Percentiles rank a stretch among this genome's conserved stretches.
These are phyloP conservation scores for Pseudogymnoascus sp. DNA, from an alignment of 2,329 filamentous ascomycete genomes.

Conservation along the genomic window DNA sequence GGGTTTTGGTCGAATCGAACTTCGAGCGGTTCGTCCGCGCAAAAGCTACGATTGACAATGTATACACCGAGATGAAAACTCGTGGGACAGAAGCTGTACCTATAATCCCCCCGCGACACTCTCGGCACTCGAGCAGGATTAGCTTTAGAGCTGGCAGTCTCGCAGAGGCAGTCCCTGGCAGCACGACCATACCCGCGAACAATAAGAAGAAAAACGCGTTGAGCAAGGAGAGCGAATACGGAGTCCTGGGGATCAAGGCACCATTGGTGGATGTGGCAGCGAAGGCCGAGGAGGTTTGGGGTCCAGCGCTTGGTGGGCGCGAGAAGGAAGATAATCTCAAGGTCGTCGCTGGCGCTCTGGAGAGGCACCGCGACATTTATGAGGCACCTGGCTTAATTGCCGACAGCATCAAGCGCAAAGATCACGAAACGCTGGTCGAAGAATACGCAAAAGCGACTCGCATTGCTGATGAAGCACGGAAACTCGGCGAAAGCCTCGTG, in stretches of 20 bases:
- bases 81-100: slow-evolving; percentile 41
- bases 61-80: slow-evolving; percentile 95
- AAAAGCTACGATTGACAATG: slow-evolving; percentile 96
- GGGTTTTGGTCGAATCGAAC: slow-evolving; percentile 93
- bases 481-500: slow-evolving; percentile 50
- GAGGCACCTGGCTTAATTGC: slow-evolving; percentile 69
- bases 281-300: slow-evolving; percentile 97
- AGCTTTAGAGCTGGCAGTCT: slow-evolving; percentile 33
- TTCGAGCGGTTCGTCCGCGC: slow-evolving; percentile 97
- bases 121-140: slow-evolving; percentile 28
- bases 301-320: slow-evolving; percentile 79
- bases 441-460: slow-evolving; percentile 77
- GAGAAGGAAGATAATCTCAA: slow-evolving; percentile 87
- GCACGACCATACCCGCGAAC: slow-evolving; percentile 37
- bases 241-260: slow-evolving; percentile 76
- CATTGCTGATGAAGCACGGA: slow-evolving; percentile 69
- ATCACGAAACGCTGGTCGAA: slow-evolving; percentile 81
- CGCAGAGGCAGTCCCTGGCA: slow-evolving; percentile 24
- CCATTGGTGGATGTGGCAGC: slow-evolving; percentile 83
- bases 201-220: slow-evolving; percentile 78
- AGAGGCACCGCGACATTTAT: slow-evolving; percentile 72
- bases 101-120: slow-evolving; percentile 29
- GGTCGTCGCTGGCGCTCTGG: slow-evolving; percentile 63
- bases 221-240: slow-evolving; percentile 86
- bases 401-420: slow-evolving; percentile 81